These are phyloP conservation scores for Thermoascus crustaceus DNA, from an alignment of 2,329 filamentous ascomycete genomes.

Conservation along the genomic window DNA sequence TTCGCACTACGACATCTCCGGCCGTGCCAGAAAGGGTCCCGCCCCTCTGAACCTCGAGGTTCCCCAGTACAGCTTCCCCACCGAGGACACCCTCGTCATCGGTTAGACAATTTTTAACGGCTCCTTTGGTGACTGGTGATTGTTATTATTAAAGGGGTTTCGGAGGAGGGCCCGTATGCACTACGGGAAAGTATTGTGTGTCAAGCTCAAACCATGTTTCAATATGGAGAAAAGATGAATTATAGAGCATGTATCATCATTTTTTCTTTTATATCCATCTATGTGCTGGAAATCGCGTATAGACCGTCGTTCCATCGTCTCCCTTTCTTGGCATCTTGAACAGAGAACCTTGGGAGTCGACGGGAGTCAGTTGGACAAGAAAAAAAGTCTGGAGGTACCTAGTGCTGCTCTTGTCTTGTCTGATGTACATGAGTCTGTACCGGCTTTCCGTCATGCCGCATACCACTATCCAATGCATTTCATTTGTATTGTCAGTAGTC, in stretches of 20 bases:
- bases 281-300: too few relatives aligned
- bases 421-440: slow-evolving; percentile 1
- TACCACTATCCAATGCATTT: slow-evolving; percentile 1
- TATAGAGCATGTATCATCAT: slow-evolving; percentile 2
- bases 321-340: neutral
- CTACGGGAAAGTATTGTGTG: too few relatives aligned
- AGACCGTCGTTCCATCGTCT: slow-evolving; percentile 1
- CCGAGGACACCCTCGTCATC: slow-evolving; percentile 81
- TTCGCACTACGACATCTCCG: slow-evolving; percentile 99
- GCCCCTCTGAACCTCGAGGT: slow-evolving; percentile 97
- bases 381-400: too few relatives aligned
- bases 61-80: slow-evolving; percentile 83
- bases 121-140: too few relatives aligned
- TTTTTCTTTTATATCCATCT: too few relatives aligned
- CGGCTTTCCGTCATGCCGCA: slow-evolving; percentile 1
- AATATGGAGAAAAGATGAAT: slow-evolving; percentile 1
- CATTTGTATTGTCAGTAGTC: slow-evolving; percentile 2
- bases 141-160: too few relatives aligned
- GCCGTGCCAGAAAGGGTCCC: slow-evolving; percentile 93
- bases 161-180: neutral
- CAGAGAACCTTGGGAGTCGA: neutral
- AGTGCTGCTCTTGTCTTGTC: neutral
- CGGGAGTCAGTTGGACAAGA: slow-evolving; percentile 1
- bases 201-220: slow-evolving; percentile 1
- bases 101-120: slow-evolving; percentile 61